A percentile compares a stretch with the other conserved stretches of the same genome.
These are phyloP conservation scores for Backusella westeae DNA, from an alignment of 192 early-diverging fungal species.

Conservation along the genomic window DNA sequence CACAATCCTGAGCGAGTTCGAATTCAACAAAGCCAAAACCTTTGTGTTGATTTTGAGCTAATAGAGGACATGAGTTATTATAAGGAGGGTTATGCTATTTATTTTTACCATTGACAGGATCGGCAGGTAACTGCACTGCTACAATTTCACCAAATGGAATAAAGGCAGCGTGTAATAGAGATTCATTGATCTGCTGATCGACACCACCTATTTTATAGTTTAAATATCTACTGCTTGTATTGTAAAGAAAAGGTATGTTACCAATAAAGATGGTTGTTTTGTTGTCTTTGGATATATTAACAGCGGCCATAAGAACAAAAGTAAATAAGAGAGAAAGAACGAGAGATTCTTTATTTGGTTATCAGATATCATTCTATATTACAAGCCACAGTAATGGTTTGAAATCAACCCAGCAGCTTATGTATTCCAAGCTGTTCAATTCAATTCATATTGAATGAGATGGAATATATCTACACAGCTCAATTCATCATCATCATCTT, in stretches of 20 bases:
- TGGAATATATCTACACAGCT: too few species aligned
- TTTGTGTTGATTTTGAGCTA: constrained; percentile 67
- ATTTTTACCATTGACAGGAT: constrained; percentile 69
- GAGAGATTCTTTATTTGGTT: not conserved
- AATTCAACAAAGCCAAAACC: constrained; percentile 98
- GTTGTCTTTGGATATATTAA: constrained; percentile 26
- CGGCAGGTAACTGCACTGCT: constrained; percentile 80
- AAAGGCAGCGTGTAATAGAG: constrained; percentile 84
- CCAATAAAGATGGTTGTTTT: constrained; percentile 52
- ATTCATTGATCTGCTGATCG: constrained; percentile 73
- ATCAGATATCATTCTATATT: not conserved
- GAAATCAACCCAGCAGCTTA: not conserved
- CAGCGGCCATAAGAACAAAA: constrained; percentile 1
- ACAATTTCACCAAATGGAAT: constrained; percentile 97
- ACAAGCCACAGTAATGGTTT: not conserved
- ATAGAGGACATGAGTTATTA: not conserved
- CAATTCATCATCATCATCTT: too few species aligned
- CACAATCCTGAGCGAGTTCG: constrained; percentile 78
- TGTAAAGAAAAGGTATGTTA: constrained; percentile 1
- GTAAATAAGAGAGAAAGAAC: not conserved
- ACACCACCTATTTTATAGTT: constrained; percentile 62
- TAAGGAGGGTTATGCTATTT: not conserved
- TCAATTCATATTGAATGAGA: too few species aligned
- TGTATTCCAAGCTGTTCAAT: too few species aligned
- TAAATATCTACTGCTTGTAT: not conserved